A percentile compares a stretch with the other conserved stretches of the same genome.
Conservation (phyloP, 2,329 filamentous ascomycete species). For the Raffaelea arxii region DNA sequence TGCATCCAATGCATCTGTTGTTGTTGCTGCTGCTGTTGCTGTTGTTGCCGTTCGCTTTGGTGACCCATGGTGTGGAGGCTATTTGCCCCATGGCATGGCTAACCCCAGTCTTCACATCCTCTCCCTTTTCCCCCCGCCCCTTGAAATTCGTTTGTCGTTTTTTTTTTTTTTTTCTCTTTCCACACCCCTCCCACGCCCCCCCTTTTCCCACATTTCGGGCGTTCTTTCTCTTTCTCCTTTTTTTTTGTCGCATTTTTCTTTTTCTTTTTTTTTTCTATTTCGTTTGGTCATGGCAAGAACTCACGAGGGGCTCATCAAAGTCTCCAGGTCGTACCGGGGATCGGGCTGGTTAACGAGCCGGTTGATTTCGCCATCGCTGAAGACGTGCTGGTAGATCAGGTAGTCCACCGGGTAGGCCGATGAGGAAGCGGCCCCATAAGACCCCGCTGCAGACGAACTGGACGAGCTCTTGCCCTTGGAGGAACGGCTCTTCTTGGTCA, state of each 20-base stretch:
- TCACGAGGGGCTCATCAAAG: constrained; percentile 32
- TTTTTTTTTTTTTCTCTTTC: too few species aligned
- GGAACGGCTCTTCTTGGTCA: constrained; percentile 36
- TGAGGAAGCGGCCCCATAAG: constrained; percentile 7
- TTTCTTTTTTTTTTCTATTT: not conserved
- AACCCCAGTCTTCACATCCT: too few species aligned
- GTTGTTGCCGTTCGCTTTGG: too few species aligned
- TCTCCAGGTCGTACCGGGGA: constrained; percentile 43
- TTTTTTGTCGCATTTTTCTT: not conserved
- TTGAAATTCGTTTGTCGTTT: too few species aligned
- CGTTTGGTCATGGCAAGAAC: too few species aligned
- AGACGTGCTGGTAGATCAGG: constrained; percentile 44
- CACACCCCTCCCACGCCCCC: too few species aligned
- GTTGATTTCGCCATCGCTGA: constrained; percentile 39
- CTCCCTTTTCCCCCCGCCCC: too few species aligned
- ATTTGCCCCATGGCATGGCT: too few species aligned
- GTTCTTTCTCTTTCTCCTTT: not conserved
- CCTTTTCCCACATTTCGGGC: too few species aligned
- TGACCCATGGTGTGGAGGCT: too few species aligned
- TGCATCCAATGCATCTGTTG: too few species aligned
- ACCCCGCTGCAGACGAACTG: constrained; percentile 14
- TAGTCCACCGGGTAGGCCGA: constrained; percentile 29
- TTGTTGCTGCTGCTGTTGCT: too few species aligned
- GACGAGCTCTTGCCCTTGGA: constrained; percentile 22
- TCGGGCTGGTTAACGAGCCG: constrained; percentile 41